These are phyloP conservation scores for Nannochloris sp. DNA, from an alignment of 139 green algal species.

Conservation along the genomic window DNA sequence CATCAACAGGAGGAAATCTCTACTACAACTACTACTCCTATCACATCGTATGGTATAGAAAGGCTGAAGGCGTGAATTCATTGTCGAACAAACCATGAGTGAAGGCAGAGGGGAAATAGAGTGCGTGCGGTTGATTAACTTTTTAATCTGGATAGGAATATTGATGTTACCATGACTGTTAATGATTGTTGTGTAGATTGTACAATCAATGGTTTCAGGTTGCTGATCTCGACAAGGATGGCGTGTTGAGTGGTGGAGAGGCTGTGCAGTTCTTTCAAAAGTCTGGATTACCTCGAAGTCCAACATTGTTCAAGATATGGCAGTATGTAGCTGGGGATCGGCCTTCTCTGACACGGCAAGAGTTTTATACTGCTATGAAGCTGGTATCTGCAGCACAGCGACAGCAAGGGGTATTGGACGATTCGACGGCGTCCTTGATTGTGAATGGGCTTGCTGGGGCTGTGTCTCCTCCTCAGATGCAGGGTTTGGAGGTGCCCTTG, in stretches of 20 bases:
- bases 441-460: constrained; percentile 23
- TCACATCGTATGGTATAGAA: no score
- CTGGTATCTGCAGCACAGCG: constrained; percentile 68
- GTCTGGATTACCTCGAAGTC: constrained; percentile 47
- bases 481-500: constrained; percentile 17
- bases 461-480: constrained; percentile 16
- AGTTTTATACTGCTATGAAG: constrained; percentile 72
- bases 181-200: constrained; percentile 1
- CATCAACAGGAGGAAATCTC: no score
- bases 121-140: no score
- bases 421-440: constrained; percentile 12
- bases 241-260: constrained; percentile 49
- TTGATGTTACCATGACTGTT: neutral
- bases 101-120: no score
- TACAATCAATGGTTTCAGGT: constrained; percentile 38
- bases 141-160: no score
- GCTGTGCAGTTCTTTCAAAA: constrained; percentile 74
- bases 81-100: no score
- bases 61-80: no score
- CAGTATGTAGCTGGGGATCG: constrained; percentile 61
- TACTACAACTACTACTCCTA: no score
- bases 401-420: constrained; percentile 30
- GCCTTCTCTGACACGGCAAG: constrained; percentile 50
- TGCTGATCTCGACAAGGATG: constrained; percentile 25
- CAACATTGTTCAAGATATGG: constrained; percentile 80